phyloP scores from a whole-genome alignment of 1,139 yeast genomes.

The Protomyces inundatus region DNA sequence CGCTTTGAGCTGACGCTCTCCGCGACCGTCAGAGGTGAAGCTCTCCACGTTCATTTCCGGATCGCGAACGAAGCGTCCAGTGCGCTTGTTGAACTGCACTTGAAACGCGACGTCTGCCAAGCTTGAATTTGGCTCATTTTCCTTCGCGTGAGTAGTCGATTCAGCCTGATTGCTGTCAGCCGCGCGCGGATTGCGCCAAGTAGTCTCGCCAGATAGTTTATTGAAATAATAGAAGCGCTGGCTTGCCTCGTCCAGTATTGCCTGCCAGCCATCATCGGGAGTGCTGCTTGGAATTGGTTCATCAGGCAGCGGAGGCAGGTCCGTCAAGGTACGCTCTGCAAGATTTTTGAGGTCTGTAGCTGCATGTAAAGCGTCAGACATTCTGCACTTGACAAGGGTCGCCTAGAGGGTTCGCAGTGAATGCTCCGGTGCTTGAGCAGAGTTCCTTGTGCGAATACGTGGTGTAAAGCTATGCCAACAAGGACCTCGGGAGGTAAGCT shows the following conservation, averaged over 20 bases:
- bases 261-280: slow-evolving; percentile 37
- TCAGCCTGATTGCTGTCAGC: background rate
- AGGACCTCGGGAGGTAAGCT: no score
- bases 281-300: background rate
- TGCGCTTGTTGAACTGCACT: slow-evolving; percentile 21
- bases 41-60: slow-evolving; percentile 12
- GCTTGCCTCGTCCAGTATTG: slow-evolving; percentile 35
- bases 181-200: slow-evolving; percentile 37
- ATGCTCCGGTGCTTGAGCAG: no score
- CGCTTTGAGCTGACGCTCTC: slow-evolving; percentile 9
- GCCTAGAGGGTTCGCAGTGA: background rate
- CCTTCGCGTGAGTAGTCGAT: background rate
- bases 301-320: background rate
- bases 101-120: slow-evolving; percentile 14
- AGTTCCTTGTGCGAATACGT: no score
- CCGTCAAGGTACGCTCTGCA: background rate
- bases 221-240: slow-evolving; percentile 36
- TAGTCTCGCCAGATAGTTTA: slow-evolving; percentile 34
- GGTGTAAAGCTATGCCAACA: no score
- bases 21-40: slow-evolving; percentile 22
- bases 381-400: background rate
- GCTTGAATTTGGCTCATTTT: background rate
- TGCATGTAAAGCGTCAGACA: background rate
- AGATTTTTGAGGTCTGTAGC: background rate
- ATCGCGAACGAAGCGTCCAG: slow-evolving; percentile 25